Conservation (phyloP, 2,329 filamentous ascomycete species). For the Aaosphaeria arxii region DNA sequence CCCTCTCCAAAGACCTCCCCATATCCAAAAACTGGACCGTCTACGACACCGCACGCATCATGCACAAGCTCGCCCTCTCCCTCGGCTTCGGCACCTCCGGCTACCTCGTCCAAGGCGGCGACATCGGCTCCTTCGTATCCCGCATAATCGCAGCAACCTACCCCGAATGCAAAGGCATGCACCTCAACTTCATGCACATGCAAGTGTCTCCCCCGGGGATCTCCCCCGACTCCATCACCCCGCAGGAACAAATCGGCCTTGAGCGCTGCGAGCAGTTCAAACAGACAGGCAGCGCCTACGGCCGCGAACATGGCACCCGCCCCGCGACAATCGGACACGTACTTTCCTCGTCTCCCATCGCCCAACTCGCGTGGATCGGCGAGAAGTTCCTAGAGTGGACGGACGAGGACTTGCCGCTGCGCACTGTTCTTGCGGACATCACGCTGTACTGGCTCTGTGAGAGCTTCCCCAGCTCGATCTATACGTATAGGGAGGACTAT, state of each 20-base stretch:
- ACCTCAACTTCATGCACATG: slow-evolving; percentile 29
- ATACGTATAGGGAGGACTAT: slow-evolving; percentile 45
- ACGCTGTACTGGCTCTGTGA: slow-evolving; percentile 57
- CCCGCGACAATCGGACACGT: slow-evolving; percentile 57
- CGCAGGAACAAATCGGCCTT: slow-evolving; percentile 39
- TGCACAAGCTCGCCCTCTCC: slow-evolving; percentile 52
- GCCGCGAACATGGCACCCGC: slow-evolving; percentile 51
- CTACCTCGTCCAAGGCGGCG: slow-evolving; percentile 58
- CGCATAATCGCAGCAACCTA: slow-evolving; percentile 43
- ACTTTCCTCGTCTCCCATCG: slow-evolving; percentile 53
- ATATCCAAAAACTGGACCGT: slow-evolving; percentile 43
- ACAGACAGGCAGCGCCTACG: slow-evolving; percentile 48
- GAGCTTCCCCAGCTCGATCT: slow-evolving; percentile 48
- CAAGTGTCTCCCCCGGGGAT: slow-evolving; percentile 3
- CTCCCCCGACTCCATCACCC: slow-evolving; percentile 19
- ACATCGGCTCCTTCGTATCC: slow-evolving; percentile 50
- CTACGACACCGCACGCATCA: slow-evolving; percentile 41
- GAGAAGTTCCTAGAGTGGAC: slow-evolving; percentile 58
- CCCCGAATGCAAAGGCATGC: slow-evolving; percentile 47
- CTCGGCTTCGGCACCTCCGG: slow-evolving; percentile 50
- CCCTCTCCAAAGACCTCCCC: slow-evolving; percentile 50
- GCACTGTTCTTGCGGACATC: slow-evolving; percentile 49
- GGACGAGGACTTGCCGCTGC: slow-evolving; percentile 39
- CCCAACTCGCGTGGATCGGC: slow-evolving; percentile 57
- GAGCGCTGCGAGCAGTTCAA: slow-evolving; percentile 39